These are phyloP conservation scores for Salix udensis DNA, from an alignment of 345 rosid genomes.

Conservation along the genomic window DNA sequence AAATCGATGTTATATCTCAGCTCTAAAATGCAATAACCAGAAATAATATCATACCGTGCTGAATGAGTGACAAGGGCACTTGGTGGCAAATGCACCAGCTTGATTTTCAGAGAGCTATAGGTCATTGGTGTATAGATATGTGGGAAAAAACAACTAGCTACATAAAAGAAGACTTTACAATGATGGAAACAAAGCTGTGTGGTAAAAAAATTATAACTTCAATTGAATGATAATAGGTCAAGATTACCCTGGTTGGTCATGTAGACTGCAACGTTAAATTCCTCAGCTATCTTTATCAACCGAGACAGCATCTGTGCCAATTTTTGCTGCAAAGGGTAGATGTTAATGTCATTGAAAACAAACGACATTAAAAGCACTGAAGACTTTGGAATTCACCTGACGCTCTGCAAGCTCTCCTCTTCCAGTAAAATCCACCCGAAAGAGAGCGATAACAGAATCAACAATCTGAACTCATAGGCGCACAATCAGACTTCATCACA, in stretches of 20 bases:
- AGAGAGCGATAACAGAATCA: too few species aligned
- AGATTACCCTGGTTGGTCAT: constrained; percentile 84
- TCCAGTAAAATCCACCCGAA: constrained; percentile 28
- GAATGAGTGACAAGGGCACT: neutral
- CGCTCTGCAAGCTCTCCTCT: constrained; percentile 92
- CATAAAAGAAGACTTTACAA: neutral
- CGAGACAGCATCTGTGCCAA: constrained; percentile 90
- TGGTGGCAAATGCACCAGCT: neutral
- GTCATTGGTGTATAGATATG: neutral
- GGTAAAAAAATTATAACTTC: neutral
- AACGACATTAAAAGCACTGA: neutral
- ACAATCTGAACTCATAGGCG: neutral
- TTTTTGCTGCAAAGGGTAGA: constrained; percentile 65
- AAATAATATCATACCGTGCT: neutral
- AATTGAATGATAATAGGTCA: neutral
- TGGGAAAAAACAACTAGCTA: neutral
- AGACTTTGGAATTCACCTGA: constrained; percentile 41
- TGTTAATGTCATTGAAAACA: constrained; percentile 3
- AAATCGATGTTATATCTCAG: constrained; percentile 2
- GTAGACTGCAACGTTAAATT: constrained; percentile 86
- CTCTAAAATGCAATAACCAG: neutral
- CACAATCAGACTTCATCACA: constrained; percentile 13
- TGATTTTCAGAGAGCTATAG: neutral
- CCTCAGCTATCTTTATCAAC: constrained; percentile 80
- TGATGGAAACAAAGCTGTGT: neutral